A percentile compares a stretch with the other conserved stretches of the same genome.
These are phyloP conservation scores for Tardiomyces digboiensis DNA, from an alignment of 1,139 yeast species.

Conservation along the genomic window DNA sequence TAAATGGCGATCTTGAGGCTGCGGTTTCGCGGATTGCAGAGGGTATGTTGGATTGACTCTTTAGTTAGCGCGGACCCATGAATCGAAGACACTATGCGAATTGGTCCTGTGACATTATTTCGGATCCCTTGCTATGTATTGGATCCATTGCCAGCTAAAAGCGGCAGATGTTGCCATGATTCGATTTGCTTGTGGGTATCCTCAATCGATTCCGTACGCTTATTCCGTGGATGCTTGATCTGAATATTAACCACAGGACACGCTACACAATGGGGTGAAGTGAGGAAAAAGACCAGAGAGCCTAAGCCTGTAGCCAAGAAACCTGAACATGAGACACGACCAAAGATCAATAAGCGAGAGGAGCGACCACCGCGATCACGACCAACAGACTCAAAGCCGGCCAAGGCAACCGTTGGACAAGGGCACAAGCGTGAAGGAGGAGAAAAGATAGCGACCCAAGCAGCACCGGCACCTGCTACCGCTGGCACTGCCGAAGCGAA, in stretches of 20 bases:
- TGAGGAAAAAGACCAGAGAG: conserved; percentile 38
- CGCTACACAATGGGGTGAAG: conserved; percentile 54
- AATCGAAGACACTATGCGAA: too few relatives aligned
- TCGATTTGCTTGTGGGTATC: too few relatives aligned
- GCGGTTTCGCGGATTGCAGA: conserved; percentile 85
- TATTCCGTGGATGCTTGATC: background rate
- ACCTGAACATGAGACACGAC: background rate
- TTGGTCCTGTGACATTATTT: too few relatives aligned
- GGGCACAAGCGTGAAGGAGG: conserved; percentile 1
- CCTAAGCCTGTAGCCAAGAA: conserved; percentile 3
- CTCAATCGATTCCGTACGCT: too few relatives aligned
- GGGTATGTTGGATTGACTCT: conserved; percentile 40
- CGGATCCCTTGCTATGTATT: too few relatives aligned
- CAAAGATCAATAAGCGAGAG: conserved; percentile 1
- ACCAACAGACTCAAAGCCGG: background rate
- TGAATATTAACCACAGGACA: conserved; percentile 13
- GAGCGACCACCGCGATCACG: background rate
- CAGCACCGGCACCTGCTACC: conserved; percentile 3
- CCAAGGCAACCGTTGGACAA: background rate
- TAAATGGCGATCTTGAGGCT: conserved; percentile 60
- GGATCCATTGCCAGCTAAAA: too few relatives aligned
- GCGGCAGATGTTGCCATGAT: too few relatives aligned
- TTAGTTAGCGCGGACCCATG: too few relatives aligned
- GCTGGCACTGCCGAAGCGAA: conserved; percentile 4
- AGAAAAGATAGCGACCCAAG: conserved; percentile 3